Evolutionary conservation across 192 early-diverging fungal species (phyloP), one percentile per base, ranked within the genome.

Genomic region (Umbelopsis sp.): DNA sequence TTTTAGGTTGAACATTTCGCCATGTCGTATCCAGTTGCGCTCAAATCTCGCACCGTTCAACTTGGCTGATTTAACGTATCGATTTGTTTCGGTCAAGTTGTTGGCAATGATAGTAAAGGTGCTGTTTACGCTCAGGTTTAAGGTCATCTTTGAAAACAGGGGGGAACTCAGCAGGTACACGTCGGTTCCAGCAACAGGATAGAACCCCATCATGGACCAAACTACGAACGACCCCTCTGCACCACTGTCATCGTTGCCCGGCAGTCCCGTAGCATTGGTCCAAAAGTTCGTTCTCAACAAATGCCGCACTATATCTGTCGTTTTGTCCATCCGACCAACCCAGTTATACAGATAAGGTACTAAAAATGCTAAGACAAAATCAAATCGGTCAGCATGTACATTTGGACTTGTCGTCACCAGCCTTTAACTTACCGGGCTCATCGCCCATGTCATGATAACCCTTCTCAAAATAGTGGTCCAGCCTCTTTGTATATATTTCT

Each of bases 331-430:
- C 18, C 74, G 12, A 2, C 78, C 78, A 21, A 61, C 75, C 49
- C 75, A 80, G 65, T 73, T 74, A 47, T 80, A 80, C 0, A 76
- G 33, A 69, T 64, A 75, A 25, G 78, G 78, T 2, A 74, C 58
- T 18, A 80, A 53, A 48, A 80, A 80, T 8, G 61, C 45, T 61
- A 61, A 1, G 10, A 11, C 51, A 52, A 52, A 52, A 52, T 6
- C 37, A 41, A 50, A 50, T 2, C 49, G 3, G 27, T 35, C 27
- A 61, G 7, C 18, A 16, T 18, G 27, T 61, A 61, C 12, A 18
- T 18, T 18, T 35, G 1, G 35, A 16, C 2, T 61, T 61, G 12
- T 4, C 55, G 25, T 25, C 48, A 55, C 52, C 21, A 21, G 3
- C 13, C 8, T 30, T 21, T 3, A 15, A 61, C 55, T 3, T 61